Base-by-base conservation (phyloP, 2,329 filamentous ascomycete genomes). In the Trematosphaeria pertusa region DNA sequence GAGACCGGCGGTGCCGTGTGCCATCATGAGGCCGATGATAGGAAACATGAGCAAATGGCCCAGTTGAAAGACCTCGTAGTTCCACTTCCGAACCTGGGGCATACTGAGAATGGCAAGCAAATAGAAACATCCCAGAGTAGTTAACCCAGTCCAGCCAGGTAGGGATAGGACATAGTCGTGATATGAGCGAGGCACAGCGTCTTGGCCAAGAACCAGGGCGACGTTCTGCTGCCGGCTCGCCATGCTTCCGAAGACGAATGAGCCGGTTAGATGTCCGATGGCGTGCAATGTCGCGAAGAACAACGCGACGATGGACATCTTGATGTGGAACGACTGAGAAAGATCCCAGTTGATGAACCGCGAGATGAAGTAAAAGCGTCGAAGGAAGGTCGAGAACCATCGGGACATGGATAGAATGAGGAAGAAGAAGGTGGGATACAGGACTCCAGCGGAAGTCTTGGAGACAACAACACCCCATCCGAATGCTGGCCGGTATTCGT, bases 351-450 rank as follows among this genome's bases (percentile, higher is more conserved):
- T 83, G 63, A 83, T 71, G 62, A 84, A 80, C 0, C 78, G 73
- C 2, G 78, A 81, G 47, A 83, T 67, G 42, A 74, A 70, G 51
- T 80, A 80, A 9, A 73, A 80, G n/a, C 76, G 68, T 12, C 81
- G 73, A 30, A 82, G 61, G 43, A 76, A 77, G 0, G 81, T 84
- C 2, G 81, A 76, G 15, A 82, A 74, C 66, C 80, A 82, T 20
- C 81, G 70, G 11, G 78, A 82, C 81, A 84, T 84, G 56, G 79
- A 82, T 4, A 84, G 66, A 5, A 84, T 72, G 46, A 84, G 70
- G 54, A 84, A 83, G 67, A 83, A 83, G 45, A 84, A 75, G 1
- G 80, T 83, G 14, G 81, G 80, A 37, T 83, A 84, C 1, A 84
- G 56, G 0, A 78, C 76, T 3, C 82, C 82, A 8, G 81, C 80